Evolutionary conservation across 148 eudicot species (phyloP).

Genomic region (Bassia scoparia): DNA sequence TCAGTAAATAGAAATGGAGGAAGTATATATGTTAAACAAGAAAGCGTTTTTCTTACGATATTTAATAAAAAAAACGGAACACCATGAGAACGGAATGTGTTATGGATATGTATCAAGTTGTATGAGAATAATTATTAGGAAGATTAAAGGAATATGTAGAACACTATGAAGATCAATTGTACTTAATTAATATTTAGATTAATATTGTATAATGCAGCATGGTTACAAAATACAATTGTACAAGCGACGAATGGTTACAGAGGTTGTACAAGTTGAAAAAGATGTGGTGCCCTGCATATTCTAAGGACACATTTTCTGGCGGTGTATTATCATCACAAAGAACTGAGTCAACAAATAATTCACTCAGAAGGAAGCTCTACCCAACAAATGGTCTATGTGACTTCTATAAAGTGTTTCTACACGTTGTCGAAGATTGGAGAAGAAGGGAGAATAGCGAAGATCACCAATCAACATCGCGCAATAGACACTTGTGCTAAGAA

Average conservation of each 20-base stretch:
- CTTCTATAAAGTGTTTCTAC: not conserved
- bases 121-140: too few species aligned
- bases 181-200: too few species aligned
- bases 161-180: too few species aligned
- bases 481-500: too few species aligned
- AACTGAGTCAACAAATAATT: slow-evolving; percentile 13
- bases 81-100: too few species aligned
- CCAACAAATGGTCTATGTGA: not conserved
- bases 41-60: too few species aligned
- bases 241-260: not conserved
- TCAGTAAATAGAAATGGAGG: too few species aligned
- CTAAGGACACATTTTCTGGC: not conserved
- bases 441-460: not conserved
- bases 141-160: too few species aligned
- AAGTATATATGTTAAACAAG: too few species aligned
- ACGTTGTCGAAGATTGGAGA: not conserved
- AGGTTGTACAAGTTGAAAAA: not conserved
- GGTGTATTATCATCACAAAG: slow-evolving; percentile 12
- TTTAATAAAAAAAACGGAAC: too few species aligned
- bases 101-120: too few species aligned
- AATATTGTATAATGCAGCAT: not conserved
- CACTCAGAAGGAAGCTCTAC: not conserved
- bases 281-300: slow-evolving; percentile 9
- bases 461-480: not conserved
- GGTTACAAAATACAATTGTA: not conserved